Percentiles rank a stretch among this genome's conserved stretches.
Conservation (phyloP, 176 grass and related monocot species). For the Avena atlantica region DNA sequence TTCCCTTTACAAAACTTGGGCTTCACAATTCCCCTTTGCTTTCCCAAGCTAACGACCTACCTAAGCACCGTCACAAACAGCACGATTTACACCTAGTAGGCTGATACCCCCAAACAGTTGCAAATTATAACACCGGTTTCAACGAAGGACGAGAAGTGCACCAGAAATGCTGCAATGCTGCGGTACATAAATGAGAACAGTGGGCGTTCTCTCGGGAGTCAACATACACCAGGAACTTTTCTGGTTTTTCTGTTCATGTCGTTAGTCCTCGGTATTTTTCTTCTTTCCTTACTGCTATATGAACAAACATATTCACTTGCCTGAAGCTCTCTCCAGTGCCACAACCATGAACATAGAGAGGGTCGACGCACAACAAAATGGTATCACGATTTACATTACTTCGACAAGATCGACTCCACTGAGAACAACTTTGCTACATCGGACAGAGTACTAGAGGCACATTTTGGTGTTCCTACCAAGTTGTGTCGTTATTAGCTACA, state of each 20-base stretch:
- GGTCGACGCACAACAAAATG: not conserved
- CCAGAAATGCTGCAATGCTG: too few species aligned
- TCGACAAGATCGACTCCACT: conserved; percentile 3
- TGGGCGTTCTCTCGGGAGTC: too few species aligned
- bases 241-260: not conserved
- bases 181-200: too few species aligned
- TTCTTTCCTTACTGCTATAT: not conserved
- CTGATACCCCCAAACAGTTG: too few species aligned
- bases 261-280: not conserved
- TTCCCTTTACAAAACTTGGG: too few species aligned
- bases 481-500: not conserved
- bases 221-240: not conserved
- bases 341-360: not conserved
- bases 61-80: too few species aligned
- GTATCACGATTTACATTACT: not conserved
- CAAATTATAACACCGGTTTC: too few species aligned
- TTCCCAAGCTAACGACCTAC: too few species aligned
- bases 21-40: too few species aligned
- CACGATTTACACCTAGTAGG: too few species aligned
- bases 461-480: not conserved
- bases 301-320: not conserved
- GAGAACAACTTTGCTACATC: not conserved
- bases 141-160: too few species aligned
- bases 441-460: not conserved
- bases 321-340: not conserved